Evolutionary conservation across 495 filamentous ascomycete genomes (phyloP).

Genomic region (Coniosporium apollinis): DNA sequence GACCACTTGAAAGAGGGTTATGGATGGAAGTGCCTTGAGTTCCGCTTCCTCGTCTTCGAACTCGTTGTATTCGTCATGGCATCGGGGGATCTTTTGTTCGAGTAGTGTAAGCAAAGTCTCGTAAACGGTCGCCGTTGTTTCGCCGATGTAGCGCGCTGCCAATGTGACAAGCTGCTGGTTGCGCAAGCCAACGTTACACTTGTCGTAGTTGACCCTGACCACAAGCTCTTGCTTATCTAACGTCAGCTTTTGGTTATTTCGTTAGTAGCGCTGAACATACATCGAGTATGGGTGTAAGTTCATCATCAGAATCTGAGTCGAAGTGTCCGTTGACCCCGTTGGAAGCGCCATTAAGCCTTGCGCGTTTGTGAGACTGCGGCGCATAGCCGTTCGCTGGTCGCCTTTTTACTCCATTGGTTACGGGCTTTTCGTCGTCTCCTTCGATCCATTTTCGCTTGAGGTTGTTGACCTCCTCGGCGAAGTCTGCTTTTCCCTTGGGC

Average conservation of each 20-base stretch:
- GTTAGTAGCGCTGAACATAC: not conserved
- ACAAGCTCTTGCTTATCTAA: constrained; percentile 37
- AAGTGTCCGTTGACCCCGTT: no score
- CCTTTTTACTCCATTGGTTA: constrained; percentile 3
- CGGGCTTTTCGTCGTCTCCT: constrained; percentile 30
- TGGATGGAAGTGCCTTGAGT: not conserved
- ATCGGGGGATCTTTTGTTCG: constrained; percentile 50
- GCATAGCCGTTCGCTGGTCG: constrained; percentile 4
- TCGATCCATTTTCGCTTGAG: constrained; percentile 42
- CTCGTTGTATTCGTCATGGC: constrained; percentile 25
- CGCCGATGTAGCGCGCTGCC: constrained; percentile 40
- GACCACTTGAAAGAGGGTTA: constrained; percentile 4
- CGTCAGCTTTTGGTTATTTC: not conserved
- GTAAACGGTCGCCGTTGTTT: constrained; percentile 58
- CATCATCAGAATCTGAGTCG: no score
- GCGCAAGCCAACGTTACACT: constrained; percentile 63
- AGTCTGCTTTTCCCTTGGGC: constrained; percentile 12
- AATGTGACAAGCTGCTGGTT: constrained; percentile 54
- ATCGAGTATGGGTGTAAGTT: constrained; percentile 1
- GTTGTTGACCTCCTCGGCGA: constrained; percentile 31
- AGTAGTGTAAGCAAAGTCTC: constrained; percentile 48
- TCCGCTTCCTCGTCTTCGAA: constrained; percentile 6
- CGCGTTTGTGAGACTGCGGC: constrained; percentile 10
- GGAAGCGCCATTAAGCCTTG: constrained; percentile 8
- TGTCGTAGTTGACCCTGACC: constrained; percentile 72